Conservation (phyloP, 2,329 filamentous ascomycete species). For the Claviceps lovelessii region DNA sequence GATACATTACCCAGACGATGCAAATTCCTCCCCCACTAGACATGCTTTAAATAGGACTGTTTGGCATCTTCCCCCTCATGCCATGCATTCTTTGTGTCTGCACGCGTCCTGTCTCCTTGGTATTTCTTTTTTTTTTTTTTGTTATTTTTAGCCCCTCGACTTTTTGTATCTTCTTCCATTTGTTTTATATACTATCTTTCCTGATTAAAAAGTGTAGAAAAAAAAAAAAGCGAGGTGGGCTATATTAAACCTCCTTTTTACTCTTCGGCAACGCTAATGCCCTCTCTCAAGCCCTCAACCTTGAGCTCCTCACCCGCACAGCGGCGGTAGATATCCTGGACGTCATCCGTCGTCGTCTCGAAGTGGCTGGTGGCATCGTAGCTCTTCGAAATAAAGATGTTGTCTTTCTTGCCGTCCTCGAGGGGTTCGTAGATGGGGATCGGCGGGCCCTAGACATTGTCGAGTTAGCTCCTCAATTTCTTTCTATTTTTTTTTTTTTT, state of each 20-base stretch:
- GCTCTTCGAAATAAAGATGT: conserved; percentile 95
- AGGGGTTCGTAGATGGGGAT: conserved; percentile 90
- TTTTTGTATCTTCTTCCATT: neutral
- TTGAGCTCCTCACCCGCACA: conserved; percentile 72
- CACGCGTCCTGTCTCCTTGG: neutral
- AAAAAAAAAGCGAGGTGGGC: neutral
- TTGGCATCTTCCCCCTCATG: neutral
- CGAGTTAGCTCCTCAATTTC: neutral
- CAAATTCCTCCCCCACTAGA: neutral
- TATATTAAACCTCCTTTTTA: conserved; percentile 17
- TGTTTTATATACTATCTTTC: neutral
- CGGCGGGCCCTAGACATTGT: conserved; percentile 45
- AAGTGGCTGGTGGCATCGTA: conserved; percentile 98
- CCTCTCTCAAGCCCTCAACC: conserved; percentile 75
- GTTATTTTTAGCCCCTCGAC: too few relatives aligned
- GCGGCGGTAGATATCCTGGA: conserved; percentile 81
- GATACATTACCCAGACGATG: conserved; percentile 3
- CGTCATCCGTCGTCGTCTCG: conserved; percentile 81
- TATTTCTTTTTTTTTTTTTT: neutral
- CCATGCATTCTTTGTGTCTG: neutral
- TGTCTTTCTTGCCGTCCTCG: conserved; percentile 68
- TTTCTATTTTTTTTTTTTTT: neutral
- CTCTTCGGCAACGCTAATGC: conserved; percentile 58
- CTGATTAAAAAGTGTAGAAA: neutral
- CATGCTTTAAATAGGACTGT: neutral